Evolutionary conservation across 2,329 filamentous ascomycete genomes (phyloP).

Genomic region (Colletotrichum cereale): DNA sequence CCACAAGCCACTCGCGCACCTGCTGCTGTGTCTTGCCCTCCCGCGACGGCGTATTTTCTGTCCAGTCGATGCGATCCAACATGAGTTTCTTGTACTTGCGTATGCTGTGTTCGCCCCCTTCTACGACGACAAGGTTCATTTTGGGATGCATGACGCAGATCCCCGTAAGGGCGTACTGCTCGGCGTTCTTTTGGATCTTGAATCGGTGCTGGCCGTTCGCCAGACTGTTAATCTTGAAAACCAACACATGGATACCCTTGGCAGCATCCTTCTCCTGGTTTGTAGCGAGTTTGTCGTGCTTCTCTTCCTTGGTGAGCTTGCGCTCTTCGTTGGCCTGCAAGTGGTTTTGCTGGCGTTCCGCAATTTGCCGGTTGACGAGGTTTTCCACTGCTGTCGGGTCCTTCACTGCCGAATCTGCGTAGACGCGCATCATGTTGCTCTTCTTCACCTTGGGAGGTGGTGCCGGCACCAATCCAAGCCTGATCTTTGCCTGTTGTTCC

Average conservation of each 20-base stretch:
- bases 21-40: slow-evolving; percentile 71
- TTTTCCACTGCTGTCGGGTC: slow-evolving; percentile 98
- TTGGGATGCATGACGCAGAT: slow-evolving; percentile 93
- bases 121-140: slow-evolving; percentile 90
- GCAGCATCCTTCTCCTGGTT: slow-evolving; percentile 91
- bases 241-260: slow-evolving; percentile 86
- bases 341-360: slow-evolving; percentile 85
- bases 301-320: slow-evolving; percentile 89
- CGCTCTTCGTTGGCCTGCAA: slow-evolving; percentile 83
- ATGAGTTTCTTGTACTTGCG: slow-evolving; percentile 92
- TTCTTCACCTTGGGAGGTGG: slow-evolving; percentile 97
- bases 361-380: slow-evolving; percentile 92
- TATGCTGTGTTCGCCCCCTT: slow-evolving; percentile 88
- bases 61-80: slow-evolving; percentile 95
- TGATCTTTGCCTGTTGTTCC: slow-evolving; percentile 95
- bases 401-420: slow-evolving; percentile 74
- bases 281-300: slow-evolving; percentile 81
- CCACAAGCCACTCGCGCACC: slow-evolving; percentile 80
- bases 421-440: slow-evolving; percentile 94
- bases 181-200: slow-evolving; percentile 92
- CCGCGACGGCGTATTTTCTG: slow-evolving; percentile 82
- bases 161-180: slow-evolving; percentile 87
- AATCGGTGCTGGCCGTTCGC: slow-evolving; percentile 94
- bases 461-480: slow-evolving; percentile 88
- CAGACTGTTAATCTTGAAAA: slow-evolving; percentile 91